These are phyloP conservation scores for Juncus inflexus DNA, from an alignment of 176 grass and related monocot genomes.

Conservation along the genomic window DNA sequence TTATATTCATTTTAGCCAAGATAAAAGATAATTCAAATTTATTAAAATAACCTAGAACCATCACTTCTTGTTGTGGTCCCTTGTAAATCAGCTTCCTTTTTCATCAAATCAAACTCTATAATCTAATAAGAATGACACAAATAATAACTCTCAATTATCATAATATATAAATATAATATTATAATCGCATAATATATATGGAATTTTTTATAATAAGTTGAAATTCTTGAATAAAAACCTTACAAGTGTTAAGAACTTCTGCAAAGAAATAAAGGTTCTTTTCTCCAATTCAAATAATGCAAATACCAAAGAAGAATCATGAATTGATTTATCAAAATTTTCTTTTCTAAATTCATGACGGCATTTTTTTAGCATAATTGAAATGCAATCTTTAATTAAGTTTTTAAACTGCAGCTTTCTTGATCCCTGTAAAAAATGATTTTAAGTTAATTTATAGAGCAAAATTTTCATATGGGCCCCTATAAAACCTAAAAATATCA, in stretches of 20 bases:
- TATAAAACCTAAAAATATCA: no score
- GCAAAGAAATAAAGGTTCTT: conserved; percentile 44
- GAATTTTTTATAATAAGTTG: background rate
- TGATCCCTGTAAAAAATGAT: conserved; percentile 45
- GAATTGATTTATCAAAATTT: conserved; percentile 32
- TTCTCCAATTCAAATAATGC: conserved; percentile 47
- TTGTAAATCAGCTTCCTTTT: conserved; percentile 66
- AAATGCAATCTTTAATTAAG: conserved; percentile 66
- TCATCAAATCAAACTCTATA: conserved; percentile 73
- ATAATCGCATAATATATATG: background rate
- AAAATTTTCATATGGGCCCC: no score
- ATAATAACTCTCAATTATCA: conserved; percentile 16
- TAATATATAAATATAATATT: background rate
- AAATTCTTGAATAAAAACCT: conserved; percentile 23
- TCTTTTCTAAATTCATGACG: conserved; percentile 38
- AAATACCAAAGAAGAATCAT: conserved; percentile 48
- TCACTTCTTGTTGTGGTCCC: conserved; percentile 72
- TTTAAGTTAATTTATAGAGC: no score
- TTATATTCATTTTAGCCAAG: background rate
- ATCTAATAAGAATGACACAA: conserved; percentile 40
- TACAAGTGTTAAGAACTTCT: conserved; percentile 71
- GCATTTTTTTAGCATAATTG: conserved; percentile 45
- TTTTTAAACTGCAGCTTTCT: conserved; percentile 56
- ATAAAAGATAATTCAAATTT: conserved; percentile 6
- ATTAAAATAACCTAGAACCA: conserved; percentile 46